A percentile compares a stretch with the other conserved stretches of the same genome.
phyloP scores from a whole-genome alignment of 208 protist species.

The Leishmania lainsoni region DNA sequence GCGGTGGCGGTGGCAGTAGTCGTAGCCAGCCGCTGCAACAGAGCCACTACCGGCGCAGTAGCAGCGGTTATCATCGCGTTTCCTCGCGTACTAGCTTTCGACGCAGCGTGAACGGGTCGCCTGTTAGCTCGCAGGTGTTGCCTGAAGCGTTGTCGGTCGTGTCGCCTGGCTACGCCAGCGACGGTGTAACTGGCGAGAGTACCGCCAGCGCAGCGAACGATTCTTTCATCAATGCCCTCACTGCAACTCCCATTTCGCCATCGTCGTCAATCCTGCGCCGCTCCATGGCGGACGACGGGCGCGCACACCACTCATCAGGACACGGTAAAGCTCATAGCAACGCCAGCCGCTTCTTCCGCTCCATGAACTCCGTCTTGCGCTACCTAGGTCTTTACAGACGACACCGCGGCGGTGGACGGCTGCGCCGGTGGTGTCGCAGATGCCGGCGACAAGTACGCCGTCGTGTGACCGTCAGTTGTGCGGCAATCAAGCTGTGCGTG shows the following conservation, averaged over 20 bases:
- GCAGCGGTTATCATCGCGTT: constrained; percentile 2
- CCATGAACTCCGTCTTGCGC: constrained; percentile 8
- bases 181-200: background rate
- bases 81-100: constrained; percentile 13
- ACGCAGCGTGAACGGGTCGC: constrained; percentile 15
- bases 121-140: constrained; percentile 18
- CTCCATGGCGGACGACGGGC: background rate
- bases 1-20: background rate
- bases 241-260: constrained; percentile 19
- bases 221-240: background rate
- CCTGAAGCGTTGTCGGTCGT: background rate
- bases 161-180: background rate
- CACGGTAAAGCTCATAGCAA: background rate
- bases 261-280: constrained; percentile 10
- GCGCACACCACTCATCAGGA: background rate
- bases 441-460: constrained; percentile 24
- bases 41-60: background rate
- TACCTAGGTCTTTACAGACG: background rate
- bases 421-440: constrained; percentile 13
- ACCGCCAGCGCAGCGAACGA: background rate
- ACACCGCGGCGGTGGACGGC: background rate
- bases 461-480: background rate
- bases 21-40: background rate
- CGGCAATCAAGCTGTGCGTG: background rate
- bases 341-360: constrained; percentile 17